These are phyloP conservation scores for Cercospora janseana DNA, from an alignment of 2,329 filamentous ascomycete species.

Conservation along the genomic window DNA sequence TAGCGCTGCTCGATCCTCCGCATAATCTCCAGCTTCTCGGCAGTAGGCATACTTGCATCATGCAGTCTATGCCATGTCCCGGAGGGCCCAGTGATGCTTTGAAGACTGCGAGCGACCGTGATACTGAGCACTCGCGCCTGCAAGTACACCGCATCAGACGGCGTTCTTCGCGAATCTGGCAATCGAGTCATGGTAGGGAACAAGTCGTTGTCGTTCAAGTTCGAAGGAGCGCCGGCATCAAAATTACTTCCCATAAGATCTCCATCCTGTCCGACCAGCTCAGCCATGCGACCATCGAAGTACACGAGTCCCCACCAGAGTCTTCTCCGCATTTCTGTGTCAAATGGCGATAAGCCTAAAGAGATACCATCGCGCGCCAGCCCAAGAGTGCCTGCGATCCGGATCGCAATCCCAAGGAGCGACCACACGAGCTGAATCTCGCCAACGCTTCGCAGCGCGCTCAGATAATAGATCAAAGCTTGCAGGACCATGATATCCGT, in stretches of 20 bases:
- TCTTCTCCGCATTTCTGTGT: constrained; percentile 37
- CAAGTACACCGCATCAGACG: constrained; percentile 37
- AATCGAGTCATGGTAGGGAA: constrained; percentile 45
- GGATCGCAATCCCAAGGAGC: constrained; percentile 40
- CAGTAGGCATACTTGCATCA: constrained; percentile 24
- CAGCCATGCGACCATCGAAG: constrained; percentile 67
- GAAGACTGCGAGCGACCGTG: constrained; percentile 25
- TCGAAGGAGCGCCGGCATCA: constrained; percentile 43
- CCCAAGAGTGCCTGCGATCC: constrained; percentile 47
- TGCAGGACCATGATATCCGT: constrained; percentile 33
- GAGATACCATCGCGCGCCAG: constrained; percentile 32
- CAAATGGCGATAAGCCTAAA: constrained; percentile 35
- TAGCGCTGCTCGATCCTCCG: constrained; percentile 27
- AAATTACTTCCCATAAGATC: constrained; percentile 31
- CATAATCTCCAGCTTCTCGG: constrained; percentile 30
- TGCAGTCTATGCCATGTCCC: constrained; percentile 29
- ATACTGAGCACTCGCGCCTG: constrained; percentile 25
- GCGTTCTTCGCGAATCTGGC: constrained; percentile 25
- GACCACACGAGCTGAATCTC: constrained; percentile 30
- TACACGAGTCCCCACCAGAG: constrained; percentile 52
- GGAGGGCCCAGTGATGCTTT: constrained; percentile 25
- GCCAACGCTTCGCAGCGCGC: constrained; percentile 27
- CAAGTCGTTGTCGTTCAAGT: constrained; percentile 54
- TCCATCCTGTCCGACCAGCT: constrained; percentile 48
- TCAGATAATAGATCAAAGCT: constrained; percentile 35